A percentile compares a stretch with the other conserved stretches of the same genome.
phyloP scores from a whole-genome alignment of 129 eudicot genomes.

The Heracleum sosnowskyi region DNA sequence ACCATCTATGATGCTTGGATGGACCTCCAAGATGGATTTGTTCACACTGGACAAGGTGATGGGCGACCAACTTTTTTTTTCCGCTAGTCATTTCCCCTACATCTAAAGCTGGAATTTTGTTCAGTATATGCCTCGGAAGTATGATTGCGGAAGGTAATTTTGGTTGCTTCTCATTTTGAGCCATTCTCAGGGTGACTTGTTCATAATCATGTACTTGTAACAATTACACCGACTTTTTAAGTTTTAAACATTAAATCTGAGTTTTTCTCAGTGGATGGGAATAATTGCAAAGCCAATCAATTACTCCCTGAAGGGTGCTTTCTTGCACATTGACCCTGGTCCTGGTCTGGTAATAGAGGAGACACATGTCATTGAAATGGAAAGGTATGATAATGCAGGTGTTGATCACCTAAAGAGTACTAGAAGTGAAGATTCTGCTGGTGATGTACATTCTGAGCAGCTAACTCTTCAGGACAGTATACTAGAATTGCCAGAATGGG shows the following conservation, averaged over 20 bases:
- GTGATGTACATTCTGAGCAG: too few relatives aligned
- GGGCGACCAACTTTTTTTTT: slow-evolving; percentile 69
- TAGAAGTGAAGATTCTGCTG: too few relatives aligned
- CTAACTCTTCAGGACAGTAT: too few relatives aligned
- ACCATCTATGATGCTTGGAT: slow-evolving; percentile 92
- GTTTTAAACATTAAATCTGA: not conserved
- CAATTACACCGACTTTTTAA: not conserved
- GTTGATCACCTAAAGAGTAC: too few relatives aligned
- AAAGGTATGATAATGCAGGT: too few relatives aligned
- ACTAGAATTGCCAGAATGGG: too few relatives aligned
- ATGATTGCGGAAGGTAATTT: slow-evolving; percentile 35
- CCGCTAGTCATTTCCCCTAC: slow-evolving; percentile 70
- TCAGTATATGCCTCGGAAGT: slow-evolving; percentile 47
- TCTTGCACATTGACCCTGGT: too few relatives aligned
- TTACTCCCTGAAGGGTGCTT: too few relatives aligned
- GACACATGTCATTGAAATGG: too few relatives aligned
- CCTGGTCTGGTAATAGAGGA: too few relatives aligned
- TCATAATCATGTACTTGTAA: not conserved
- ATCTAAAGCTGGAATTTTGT: slow-evolving; percentile 72
- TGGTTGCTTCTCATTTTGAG: not conserved
- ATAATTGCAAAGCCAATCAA: too few relatives aligned
- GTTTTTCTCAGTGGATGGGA: too few relatives aligned
- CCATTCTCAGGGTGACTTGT: not conserved
- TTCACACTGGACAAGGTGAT: slow-evolving; percentile 54
- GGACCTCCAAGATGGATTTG: slow-evolving; percentile 91